A percentile compares a stretch with the other conserved stretches of the same genome.
phyloP scores from a whole-genome alignment of 192 early-diverging fungal genomes.

The Coemansia sp. region DNA sequence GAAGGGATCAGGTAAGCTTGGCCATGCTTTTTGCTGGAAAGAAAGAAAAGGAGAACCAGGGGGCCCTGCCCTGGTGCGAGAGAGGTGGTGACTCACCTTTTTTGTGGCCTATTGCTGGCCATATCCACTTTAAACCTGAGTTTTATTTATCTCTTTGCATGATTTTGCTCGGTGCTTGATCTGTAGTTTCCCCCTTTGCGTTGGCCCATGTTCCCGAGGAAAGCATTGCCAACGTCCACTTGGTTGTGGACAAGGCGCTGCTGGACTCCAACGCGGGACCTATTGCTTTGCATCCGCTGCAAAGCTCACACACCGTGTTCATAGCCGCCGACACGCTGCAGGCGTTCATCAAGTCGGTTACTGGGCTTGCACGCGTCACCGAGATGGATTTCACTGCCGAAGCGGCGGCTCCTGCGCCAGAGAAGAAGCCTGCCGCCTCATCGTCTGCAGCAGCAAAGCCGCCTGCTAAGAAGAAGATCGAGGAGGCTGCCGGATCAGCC shows the following conservation, averaged over 20 bases:
- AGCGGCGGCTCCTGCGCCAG: slow-evolving; percentile 49
- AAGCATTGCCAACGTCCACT: slow-evolving; percentile 60
- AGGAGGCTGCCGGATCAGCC: slow-evolving; percentile 60
- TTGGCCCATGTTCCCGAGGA: slow-evolving; percentile 64
- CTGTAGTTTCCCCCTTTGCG: slow-evolving; percentile 75
- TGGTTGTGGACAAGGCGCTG: slow-evolving; percentile 75
- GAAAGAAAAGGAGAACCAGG: neutral
- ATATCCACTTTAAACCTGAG: too few relatives aligned
- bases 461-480: slow-evolving; percentile 49
- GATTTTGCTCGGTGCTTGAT: neutral
- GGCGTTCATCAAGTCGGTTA: slow-evolving; percentile 60
- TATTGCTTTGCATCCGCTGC: slow-evolving; percentile 72
- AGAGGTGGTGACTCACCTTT: slow-evolving; percentile 25
- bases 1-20: slow-evolving; percentile 63
- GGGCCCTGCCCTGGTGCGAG: too few relatives aligned
- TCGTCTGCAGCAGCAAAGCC: slow-evolving; percentile 40
- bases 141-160: too few relatives aligned
- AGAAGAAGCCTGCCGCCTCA: slow-evolving; percentile 17
- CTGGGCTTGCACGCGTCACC: slow-evolving; percentile 61
- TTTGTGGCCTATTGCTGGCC: too few relatives aligned
- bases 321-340: slow-evolving; percentile 60
- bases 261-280: slow-evolving; percentile 40
- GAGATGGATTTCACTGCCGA: slow-evolving; percentile 61
- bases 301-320: slow-evolving; percentile 62
- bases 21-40: neutral